phyloP scores from a whole-genome alignment of 371 early-diverging fungal species.

The Dinochytrium kinnereticum region DNA sequence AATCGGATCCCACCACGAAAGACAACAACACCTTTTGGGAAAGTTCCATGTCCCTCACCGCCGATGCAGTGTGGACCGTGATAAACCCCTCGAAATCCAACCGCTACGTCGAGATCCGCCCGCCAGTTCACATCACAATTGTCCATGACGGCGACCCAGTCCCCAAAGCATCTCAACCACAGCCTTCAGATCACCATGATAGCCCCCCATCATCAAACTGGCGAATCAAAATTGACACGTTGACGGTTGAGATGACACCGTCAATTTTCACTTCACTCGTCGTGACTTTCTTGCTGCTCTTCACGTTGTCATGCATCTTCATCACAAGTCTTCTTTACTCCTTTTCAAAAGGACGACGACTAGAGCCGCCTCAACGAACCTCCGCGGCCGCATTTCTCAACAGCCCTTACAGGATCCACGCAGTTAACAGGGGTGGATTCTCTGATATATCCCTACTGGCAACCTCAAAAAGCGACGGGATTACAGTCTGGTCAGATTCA shows the following conservation, averaged over 20 bases:
- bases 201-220: conserved; percentile 3
- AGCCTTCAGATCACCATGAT: background rate
- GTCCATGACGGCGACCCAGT: background rate
- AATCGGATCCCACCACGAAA: background rate
- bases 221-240: conserved; percentile 27
- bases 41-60: conserved; percentile 38
- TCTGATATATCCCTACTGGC: conserved; percentile 6
- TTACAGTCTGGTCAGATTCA: conserved; percentile 15
- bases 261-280: conserved; percentile 22
- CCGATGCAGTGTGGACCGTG: conserved; percentile 41
- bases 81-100: conserved; percentile 41
- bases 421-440: background rate
- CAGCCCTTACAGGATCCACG: background rate
- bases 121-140: conserved; percentile 36
- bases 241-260: conserved; percentile 26
- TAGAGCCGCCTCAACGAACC: background rate
- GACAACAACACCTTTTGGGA: conserved; percentile 21
- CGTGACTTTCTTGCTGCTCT: conserved; percentile 13
- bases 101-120: conserved; percentile 44
- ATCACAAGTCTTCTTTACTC: conserved; percentile 15
- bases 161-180: background rate
- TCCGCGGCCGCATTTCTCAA: background rate
- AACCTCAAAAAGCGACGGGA: background rate
- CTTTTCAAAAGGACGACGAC: background rate
- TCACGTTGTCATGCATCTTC: conserved; percentile 11